phyloP scores from a whole-genome alignment of 306 rosid species.

The Canavalia gladiata region DNA sequence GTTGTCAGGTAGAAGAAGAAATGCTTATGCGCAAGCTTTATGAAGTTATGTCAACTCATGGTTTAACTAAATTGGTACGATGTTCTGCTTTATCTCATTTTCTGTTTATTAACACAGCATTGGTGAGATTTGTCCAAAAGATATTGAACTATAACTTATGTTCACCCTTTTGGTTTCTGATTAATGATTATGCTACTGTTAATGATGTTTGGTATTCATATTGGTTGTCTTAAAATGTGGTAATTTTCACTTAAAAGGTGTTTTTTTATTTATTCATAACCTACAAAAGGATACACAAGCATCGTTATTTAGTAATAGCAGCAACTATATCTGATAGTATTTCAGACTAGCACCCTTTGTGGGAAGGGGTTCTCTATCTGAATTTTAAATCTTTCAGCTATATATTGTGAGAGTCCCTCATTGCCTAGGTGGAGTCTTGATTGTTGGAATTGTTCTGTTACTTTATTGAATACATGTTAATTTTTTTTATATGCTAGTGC shows the following conservation, averaged over 20 bases:
- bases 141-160: background rate
- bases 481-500: too few relatives aligned
- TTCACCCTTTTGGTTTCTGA: background rate
- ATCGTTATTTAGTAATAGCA: background rate
- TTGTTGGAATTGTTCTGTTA: too few relatives aligned
- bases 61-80: constrained; percentile 41
- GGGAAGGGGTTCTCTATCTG: background rate
- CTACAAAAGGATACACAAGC: background rate
- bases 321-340: background rate
- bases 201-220: background rate
- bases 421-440: too few relatives aligned
- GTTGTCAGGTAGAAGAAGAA: constrained; percentile 53
- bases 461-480: too few relatives aligned
- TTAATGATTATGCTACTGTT: background rate
- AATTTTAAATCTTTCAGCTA: background rate
- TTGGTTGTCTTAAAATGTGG: background rate
- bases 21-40: constrained; percentile 56
- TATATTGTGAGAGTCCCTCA: too few relatives aligned
- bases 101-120: background rate
- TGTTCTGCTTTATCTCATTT: background rate
- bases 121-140: background rate
- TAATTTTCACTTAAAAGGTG: background rate
- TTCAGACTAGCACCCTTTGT: background rate
- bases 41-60: constrained; percentile 45
- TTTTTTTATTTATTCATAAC: background rate